A percentile compares a stretch with the other conserved stretches of the same genome.
phyloP scores from a whole-genome alignment of 495 filamentous ascomycete genomes.

The Aeminium ludgeri region DNA sequence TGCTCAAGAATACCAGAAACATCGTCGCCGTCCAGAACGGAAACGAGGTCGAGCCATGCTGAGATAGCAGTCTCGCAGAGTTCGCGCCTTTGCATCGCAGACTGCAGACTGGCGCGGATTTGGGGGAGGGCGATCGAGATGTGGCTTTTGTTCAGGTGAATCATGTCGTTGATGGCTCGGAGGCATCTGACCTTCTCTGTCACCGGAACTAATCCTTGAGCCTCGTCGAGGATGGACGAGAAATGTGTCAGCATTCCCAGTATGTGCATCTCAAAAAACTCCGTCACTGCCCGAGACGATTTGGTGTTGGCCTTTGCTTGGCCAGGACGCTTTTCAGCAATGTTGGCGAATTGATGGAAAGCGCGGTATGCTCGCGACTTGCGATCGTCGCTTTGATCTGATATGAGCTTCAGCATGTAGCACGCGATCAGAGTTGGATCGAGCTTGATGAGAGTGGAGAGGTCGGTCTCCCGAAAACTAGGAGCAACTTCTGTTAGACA shows the following conservation, averaged over 20 bases:
- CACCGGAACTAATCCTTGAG: conserved; percentile 33
- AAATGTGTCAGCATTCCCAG: conserved; percentile 78
- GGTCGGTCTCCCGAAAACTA: conserved; percentile 45
- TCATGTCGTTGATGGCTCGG: conserved; percentile 74
- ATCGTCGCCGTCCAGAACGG: conserved; percentile 55
- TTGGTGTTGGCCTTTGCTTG: conserved; percentile 33
- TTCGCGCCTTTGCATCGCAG: conserved; percentile 54
- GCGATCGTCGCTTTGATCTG: conserved; percentile 33
- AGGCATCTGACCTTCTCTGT: conserved; percentile 57
- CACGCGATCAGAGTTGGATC: conserved; percentile 61
- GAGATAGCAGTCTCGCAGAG: conserved; percentile 62
- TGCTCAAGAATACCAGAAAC: conserved; percentile 64
- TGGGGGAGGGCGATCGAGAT: conserved; percentile 70
- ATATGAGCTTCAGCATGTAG: conserved; percentile 69
- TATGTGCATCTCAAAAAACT: conserved; percentile 72
- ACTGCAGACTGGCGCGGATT: conserved; percentile 76
- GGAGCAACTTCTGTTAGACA: conserved; percentile 47
- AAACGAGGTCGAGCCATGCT: conserved; percentile 68
- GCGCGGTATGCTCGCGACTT: conserved; percentile 38
- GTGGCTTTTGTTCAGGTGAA: conserved; percentile 50
- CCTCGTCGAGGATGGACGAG: conserved; percentile 64
- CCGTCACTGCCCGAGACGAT: conserved; percentile 39
- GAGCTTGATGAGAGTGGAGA: conserved; percentile 52
- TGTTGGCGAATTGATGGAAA: conserved; percentile 46
- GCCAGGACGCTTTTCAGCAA: conserved; percentile 39